phyloP scores from a whole-genome alignment of 768 basidiomycete genomes.

The Tephrocybe sp. region DNA sequence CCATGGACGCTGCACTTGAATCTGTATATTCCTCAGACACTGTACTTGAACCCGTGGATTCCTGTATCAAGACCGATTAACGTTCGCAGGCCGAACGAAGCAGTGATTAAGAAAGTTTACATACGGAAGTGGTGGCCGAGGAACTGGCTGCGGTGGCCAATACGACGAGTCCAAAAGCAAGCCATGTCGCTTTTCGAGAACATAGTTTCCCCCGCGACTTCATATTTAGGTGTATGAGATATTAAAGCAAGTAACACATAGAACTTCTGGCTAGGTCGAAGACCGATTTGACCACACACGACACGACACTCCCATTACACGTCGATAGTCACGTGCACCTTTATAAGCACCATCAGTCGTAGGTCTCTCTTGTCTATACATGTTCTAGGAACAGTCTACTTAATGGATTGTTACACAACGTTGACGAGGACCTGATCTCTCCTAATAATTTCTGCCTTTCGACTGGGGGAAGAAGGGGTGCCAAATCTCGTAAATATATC shows the following conservation, averaged over 20 bases:
- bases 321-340: constrained; percentile 18
- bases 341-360: not conserved
- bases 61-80: constrained; percentile 5
- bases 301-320: constrained; percentile 11
- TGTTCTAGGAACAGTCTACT: constrained; percentile 5
- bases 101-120: constrained; percentile 18
- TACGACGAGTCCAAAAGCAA: constrained; percentile 58
- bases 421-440: constrained; percentile 4
- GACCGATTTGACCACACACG: not conserved
- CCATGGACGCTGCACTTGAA: not conserved
- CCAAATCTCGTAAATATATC: constrained; percentile 47
- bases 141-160: constrained; percentile 40
- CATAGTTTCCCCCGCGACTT: constrained; percentile 27
- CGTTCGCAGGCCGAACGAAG: constrained; percentile 2
- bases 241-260: constrained; percentile 9
- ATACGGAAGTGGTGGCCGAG: constrained; percentile 28
- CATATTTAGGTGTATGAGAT: constrained; percentile 11
- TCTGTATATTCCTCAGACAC: constrained; percentile 3
- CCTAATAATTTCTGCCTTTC: constrained; percentile 5
- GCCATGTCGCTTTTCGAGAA: constrained; percentile 51
- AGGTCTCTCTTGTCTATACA: no score
- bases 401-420: not conserved
- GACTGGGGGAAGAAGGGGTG: not conserved
- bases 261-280: constrained; percentile 1
- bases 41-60: not conserved